Percentiles rank a stretch among this genome's conserved stretches.
Conservation (phyloP, 352 stramenopile genomes). For the Phytopythium aichiense region DNA sequence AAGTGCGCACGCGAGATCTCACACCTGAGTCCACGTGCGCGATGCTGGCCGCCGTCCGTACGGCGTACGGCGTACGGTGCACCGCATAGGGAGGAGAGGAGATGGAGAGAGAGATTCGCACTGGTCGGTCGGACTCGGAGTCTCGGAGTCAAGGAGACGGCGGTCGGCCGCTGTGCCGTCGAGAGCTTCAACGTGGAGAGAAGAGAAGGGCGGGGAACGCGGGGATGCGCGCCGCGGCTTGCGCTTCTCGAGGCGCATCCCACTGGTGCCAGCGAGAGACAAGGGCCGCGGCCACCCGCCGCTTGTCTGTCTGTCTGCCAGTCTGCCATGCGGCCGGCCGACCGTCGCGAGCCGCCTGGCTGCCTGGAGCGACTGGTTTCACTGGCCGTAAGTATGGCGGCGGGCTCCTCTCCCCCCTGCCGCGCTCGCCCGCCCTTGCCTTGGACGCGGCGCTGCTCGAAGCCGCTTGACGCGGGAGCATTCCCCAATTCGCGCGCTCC, state of each 20-base stretch:
- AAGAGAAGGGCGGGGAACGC: constrained; percentile 1
- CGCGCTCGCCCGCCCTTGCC: too few relatives aligned
- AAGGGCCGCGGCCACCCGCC: neutral
- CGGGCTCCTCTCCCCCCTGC: too few relatives aligned
- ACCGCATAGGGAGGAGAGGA: neutral
- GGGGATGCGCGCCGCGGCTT: neutral
- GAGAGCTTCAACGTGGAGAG: neutral
- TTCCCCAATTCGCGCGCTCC: neutral
- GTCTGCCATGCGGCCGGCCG: neutral
- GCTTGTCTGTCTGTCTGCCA: neutral
- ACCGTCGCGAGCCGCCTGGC: neutral
- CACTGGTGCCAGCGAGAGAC: neutral
- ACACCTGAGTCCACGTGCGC: neutral
- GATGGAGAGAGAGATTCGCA: neutral
- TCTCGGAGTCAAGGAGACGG: too few relatives aligned
- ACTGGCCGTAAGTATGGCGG: neutral
- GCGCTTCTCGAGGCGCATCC: constrained; percentile 2
- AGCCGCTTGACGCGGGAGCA: neutral
- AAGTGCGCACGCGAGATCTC: neutral
- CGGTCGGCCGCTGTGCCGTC: too few relatives aligned
- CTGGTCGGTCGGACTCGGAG: too few relatives aligned
- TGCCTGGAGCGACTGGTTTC: neutral
- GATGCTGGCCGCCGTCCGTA: too few relatives aligned
- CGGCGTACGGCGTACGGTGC: neutral
- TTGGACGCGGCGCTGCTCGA: neutral